These are phyloP conservation scores for Chalaropsis ovoidea DNA, from an alignment of 2,329 filamentous ascomycete species.

Conservation along the genomic window DNA sequence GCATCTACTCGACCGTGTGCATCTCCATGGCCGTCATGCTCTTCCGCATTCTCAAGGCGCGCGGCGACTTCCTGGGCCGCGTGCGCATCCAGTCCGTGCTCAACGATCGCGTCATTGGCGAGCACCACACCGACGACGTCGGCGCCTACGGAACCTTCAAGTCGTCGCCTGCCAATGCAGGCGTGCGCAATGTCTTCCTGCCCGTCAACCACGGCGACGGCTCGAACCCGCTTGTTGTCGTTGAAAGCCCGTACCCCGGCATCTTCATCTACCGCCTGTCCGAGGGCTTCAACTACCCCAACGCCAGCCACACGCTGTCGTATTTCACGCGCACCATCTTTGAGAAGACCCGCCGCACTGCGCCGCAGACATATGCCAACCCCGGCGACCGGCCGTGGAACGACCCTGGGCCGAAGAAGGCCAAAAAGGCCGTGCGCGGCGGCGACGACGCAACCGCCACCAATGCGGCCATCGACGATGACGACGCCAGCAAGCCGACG, in stretches of 20 bases:
- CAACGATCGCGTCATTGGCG: constrained; percentile 60
- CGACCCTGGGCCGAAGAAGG: constrained; percentile 63
- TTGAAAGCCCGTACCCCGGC: constrained; percentile 78
- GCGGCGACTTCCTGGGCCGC: constrained; percentile 66
- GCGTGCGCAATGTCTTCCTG: constrained; percentile 68
- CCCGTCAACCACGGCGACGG: constrained; percentile 82
- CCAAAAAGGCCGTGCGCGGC: constrained; percentile 32
- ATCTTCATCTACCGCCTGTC: constrained; percentile 93
- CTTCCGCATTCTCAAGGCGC: constrained; percentile 67
- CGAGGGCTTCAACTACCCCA: constrained; percentile 94
- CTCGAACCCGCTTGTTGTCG: constrained; percentile 70
- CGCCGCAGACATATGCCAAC: constrained; percentile 52
- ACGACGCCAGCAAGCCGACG: constrained; percentile 48
- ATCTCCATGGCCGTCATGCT: constrained; percentile 61
- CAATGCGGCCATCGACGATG: background rate
- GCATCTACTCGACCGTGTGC: constrained; percentile 71
- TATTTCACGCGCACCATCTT: constrained; percentile 61
- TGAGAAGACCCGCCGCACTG: constrained; percentile 63
- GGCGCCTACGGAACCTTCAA: constrained; percentile 50
- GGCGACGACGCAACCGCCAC: constrained; percentile 27
- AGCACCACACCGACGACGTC: constrained; percentile 40
- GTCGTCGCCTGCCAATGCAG: constrained; percentile 30
- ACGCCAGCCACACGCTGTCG: constrained; percentile 80
- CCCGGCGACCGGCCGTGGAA: constrained; percentile 87
- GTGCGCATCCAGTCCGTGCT: constrained; percentile 76